Percentiles rank a stretch among this genome's conserved stretches.
Conservation (phyloP, 768 basidiomycete genomes). For the Russula earlei region DNA sequence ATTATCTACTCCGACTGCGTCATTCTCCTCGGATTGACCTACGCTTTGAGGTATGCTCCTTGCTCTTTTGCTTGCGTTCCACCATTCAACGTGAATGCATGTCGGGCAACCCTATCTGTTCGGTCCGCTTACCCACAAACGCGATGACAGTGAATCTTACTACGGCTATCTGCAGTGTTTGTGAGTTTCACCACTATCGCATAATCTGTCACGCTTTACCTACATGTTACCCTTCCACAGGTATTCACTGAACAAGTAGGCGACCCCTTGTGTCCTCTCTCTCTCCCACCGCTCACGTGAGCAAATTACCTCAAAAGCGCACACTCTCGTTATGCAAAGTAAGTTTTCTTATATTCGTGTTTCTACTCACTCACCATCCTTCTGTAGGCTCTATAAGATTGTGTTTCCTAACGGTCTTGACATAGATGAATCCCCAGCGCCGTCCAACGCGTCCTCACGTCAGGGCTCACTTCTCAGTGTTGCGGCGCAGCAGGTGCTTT, state of each 20-base stretch:
- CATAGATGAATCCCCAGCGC: constrained; percentile 31
- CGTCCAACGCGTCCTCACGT: constrained; percentile 30
- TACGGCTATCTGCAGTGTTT: constrained; percentile 73
- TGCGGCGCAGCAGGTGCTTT: constrained; percentile 4
- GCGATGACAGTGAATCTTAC: constrained; percentile 53
- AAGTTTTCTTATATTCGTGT: constrained; percentile 11
- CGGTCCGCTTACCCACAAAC: not conserved
- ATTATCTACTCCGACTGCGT: constrained; percentile 65
- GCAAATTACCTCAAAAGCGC: constrained; percentile 32
- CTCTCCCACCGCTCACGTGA: not conserved
- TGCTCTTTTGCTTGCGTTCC: not conserved
- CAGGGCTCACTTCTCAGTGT: constrained; percentile 25
- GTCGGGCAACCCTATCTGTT: not conserved
- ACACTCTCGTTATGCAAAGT: constrained; percentile 70
- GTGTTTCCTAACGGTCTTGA: constrained; percentile 57
- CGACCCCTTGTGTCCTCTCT: not conserved
- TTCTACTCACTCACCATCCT: not conserved
- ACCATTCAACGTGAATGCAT: not conserved
- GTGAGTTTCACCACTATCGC: constrained; percentile 33
- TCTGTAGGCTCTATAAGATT: constrained; percentile 48
- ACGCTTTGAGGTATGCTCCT: constrained; percentile 50
- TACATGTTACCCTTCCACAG: constrained; percentile 23
- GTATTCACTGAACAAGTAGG: constrained; percentile 47
- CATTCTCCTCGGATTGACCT: constrained; percentile 59
- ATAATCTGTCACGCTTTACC: not conserved